Percentiles rank a stretch among this genome's conserved stretches.
Conservation (phyloP, 2,329 filamentous ascomycete genomes). For the Colletotrichum tofieldiae region DNA sequence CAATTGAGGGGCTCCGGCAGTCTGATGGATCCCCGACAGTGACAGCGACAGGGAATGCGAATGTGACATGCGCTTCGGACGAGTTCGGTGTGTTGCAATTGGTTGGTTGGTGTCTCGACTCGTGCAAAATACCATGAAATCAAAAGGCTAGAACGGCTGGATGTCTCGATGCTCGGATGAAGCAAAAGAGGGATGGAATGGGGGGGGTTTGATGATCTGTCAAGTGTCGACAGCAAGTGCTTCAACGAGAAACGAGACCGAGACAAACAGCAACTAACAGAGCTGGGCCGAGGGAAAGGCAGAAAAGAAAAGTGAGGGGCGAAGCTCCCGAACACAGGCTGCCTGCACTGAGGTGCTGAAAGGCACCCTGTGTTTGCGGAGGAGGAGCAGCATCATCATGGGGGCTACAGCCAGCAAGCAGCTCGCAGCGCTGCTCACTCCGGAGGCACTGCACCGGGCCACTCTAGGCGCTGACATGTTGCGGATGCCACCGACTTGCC, state of each 20-base stretch:
- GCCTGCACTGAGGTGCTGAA: neutral
- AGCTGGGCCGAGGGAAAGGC: neutral
- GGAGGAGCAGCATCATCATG: neutral
- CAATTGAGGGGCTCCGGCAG: conserved; percentile 29
- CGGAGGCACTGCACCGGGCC: conserved; percentile 1
- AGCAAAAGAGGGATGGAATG: neutral
- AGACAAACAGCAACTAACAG: neutral
- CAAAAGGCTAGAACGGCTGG: neutral
- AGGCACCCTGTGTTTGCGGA: neutral
- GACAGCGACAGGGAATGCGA: conserved; percentile 17
- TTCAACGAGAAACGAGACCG: neutral
- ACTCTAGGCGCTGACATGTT: neutral
- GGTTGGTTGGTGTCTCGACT: conserved; percentile 4
- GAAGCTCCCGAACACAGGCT: neutral
- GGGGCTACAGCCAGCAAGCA: neutral
- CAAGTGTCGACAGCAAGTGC: neutral
- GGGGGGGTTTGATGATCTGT: neutral
- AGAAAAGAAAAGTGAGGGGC: neutral
- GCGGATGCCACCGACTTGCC: neutral
- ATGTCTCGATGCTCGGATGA: conserved; percentile 15
- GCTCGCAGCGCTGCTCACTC: neutral
- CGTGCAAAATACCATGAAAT: neutral
- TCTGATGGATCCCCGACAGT: conserved; percentile 25
- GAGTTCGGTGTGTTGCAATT: conserved; percentile 4
- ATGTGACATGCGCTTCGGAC: conserved; percentile 12